Conservation (phyloP, 208 protist species). For the Trichomonas vaginalis region DNA sequence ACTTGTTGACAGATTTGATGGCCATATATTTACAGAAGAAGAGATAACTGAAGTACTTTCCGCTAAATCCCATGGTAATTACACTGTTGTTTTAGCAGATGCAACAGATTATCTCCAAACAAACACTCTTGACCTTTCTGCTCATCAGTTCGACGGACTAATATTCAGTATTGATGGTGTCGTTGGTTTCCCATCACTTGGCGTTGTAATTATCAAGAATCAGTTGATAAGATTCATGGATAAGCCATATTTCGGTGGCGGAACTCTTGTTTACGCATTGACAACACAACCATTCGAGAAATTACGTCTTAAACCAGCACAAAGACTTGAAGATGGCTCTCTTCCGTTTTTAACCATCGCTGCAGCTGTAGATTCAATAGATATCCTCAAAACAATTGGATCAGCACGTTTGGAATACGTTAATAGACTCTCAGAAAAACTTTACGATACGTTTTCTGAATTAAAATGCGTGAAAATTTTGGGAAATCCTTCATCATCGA, state of each 20-base stretch:
- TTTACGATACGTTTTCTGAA: neutral
- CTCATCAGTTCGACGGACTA: neutral
- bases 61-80: neutral
- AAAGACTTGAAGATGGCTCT: neutral
- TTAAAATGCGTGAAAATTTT: neutral
- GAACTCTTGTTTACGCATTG: neutral
- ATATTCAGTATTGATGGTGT: neutral
- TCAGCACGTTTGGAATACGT: neutral
- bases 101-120: neutral
- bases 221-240: neutral
- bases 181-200: neutral
- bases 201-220: neutral
- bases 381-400: neutral
- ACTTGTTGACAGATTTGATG: neutral
- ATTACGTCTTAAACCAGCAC: neutral
- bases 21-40: neutral
- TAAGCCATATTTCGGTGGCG: conserved; percentile 4
- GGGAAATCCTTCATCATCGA: neutral
- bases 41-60: neutral
- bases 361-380: neutral
- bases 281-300: neutral
- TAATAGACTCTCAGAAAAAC: neutral
- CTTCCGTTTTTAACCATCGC: neutral
- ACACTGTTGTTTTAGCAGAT: neutral
- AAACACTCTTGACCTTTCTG: neutral